Base-by-base conservation (phyloP, 495 filamentous ascomycete species). In the Chaetomium cochliodes region DNA sequence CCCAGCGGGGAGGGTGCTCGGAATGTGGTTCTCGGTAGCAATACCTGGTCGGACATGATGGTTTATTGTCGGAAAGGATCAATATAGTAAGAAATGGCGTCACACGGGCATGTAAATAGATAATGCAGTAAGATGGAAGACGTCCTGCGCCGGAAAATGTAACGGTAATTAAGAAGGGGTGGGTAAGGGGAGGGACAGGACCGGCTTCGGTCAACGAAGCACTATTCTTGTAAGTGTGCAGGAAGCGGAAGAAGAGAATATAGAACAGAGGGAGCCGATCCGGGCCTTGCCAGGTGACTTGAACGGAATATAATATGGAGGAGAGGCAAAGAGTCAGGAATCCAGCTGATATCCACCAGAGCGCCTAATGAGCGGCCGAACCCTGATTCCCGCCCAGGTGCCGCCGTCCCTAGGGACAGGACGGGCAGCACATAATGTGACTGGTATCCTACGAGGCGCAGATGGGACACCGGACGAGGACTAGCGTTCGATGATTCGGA, bases 1-100 rank as follows among this genome's bases (percentile, higher is more conserved):
- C 75, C 90, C 90, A 84, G 92, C 90, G 81, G 85, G 71, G 84
- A 82, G 64, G 85, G 85, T 66, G 88, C 85, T 74, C 78, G 75
- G 76, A 85, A 88, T 46, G 80, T 83, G 66, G 79, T 84, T 72
- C 84, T 76, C 64, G 85, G 82, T 68, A 89, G 81, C 70, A 84
- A 70, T 73, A 81, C 74, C 69, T 77, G 71, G 52, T 82, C 84
- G 72, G 72, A 82, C 84, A 90, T 92, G 85, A 66, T 78, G 51
- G 60, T 46, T 67, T 62, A 69, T 70, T 68, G 67, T 64, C 28
- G 41, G 67, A 42, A 71, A n/a, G 69, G 58, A 68, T 65, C 44
- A 54, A 65, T 51, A 63, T 65, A 55, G 64, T 60, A 66, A 65
- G 63, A 70, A 67, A 67, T 54, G 37, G 60, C 28, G 57, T 70